A percentile compares a stretch with the other conserved stretches of the same genome.
phyloP scores from a whole-genome alignment of 23 red algal species.

The Gracilariopsis chorda region DNA sequence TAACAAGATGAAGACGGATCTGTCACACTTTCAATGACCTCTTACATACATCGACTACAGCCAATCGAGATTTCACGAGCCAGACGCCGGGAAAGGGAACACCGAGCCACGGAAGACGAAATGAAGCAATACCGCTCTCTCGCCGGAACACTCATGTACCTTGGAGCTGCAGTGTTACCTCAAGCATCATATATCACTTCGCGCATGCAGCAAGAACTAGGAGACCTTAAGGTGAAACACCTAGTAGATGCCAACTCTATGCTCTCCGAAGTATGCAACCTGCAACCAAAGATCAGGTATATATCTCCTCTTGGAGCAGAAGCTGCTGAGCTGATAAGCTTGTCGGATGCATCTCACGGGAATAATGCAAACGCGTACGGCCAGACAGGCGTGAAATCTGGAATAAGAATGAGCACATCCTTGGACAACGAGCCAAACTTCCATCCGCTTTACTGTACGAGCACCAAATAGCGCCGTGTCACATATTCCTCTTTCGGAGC shows the following conservation, averaged over 20 bases:
- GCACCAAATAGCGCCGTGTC: neutral
- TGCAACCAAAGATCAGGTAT: neutral
- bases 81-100: neutral
- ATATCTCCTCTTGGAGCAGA: neutral
- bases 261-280: neutral
- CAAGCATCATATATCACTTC: neutral
- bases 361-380: neutral
- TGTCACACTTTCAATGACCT: neutral
- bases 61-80: neutral
- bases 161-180: neutral
- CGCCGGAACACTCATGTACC: conserved; percentile 14
- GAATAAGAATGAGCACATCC: neutral
- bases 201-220: neutral
- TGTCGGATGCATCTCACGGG: conserved; percentile 11
- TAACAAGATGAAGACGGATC: neutral
- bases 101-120: neutral
- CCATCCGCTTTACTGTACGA: neutral
- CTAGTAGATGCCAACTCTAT: conserved; percentile 6
- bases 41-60: neutral
- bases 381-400: neutral
- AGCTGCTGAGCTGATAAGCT: neutral
- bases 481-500: neutral
- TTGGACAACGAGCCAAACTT: neutral
- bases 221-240: neutral
- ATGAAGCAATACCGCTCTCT: neutral